Evolutionary conservation across 805 yeast genomes (phyloP).

Genomic region (Alloascoidea hylecoeti): DNA sequence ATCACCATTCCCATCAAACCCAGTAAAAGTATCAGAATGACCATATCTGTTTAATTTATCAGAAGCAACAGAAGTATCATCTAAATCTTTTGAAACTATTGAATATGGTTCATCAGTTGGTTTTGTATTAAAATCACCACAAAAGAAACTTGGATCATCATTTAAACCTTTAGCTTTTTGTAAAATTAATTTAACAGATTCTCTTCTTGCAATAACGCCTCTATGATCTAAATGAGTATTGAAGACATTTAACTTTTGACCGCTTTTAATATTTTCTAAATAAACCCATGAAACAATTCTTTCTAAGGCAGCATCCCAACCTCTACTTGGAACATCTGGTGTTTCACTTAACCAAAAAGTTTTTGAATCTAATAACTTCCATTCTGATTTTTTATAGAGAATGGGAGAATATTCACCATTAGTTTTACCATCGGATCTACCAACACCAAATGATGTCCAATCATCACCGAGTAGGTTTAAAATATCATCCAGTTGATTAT

Average conservation of each 20-base stretch:
- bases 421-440: constrained; percentile 35
- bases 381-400: constrained; percentile 21
- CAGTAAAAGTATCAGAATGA: constrained; percentile 29
- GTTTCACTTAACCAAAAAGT: constrained; percentile 41
- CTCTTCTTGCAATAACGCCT: constrained; percentile 28
- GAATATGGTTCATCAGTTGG: constrained; percentile 27
- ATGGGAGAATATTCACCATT: constrained; percentile 40
- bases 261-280: constrained; percentile 13
- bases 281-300: constrained; percentile 24
- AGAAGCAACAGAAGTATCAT: constrained; percentile 22
- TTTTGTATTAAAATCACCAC: constrained; percentile 44
- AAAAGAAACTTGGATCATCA: constrained; percentile 27
- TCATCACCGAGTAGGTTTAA: constrained; percentile 17
- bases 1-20: constrained; percentile 21
- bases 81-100: constrained; percentile 20
- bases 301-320: constrained; percentile 32
- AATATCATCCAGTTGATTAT: constrained; percentile 31
- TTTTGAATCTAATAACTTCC: constrained; percentile 24
- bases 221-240: constrained; percentile 38
- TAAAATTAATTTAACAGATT: constrained; percentile 28
- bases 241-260: constrained; percentile 16
- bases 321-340: constrained; percentile 36
- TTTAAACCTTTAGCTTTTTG: constrained; percentile 16
- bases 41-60: constrained; percentile 23
- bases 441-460: constrained; percentile 34